phyloP scores from a whole-genome alignment of 2,329 filamentous ascomycete genomes.

The Tolypocladium capitatum region DNA sequence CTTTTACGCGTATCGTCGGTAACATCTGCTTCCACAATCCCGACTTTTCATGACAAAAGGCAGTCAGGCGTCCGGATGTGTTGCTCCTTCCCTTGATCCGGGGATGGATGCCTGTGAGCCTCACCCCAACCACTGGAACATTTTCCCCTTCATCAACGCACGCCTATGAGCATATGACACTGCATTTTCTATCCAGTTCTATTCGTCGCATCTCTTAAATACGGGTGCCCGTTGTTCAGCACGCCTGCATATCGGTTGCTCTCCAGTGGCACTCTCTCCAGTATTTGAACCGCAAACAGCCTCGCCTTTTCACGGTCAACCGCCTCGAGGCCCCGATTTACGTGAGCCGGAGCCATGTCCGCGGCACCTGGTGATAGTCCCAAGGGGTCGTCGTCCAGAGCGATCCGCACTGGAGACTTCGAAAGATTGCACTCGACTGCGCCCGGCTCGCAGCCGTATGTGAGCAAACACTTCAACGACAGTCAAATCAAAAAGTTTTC shows the following conservation, averaged over 20 bases:
- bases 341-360: not conserved
- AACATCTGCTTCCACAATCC: not conserved
- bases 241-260: not conserved
- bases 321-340: not conserved
- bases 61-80: not conserved
- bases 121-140: not conserved
- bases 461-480: not conserved
- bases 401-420: not conserved
- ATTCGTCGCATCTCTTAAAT: not conserved
- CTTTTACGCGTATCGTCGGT: not conserved
- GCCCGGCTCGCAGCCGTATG: not conserved
- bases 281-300: not conserved
- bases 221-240: too few relatives aligned
- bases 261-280: not conserved
- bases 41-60: not conserved
- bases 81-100: not conserved
- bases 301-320: not conserved
- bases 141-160: not conserved
- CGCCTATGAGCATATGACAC: not conserved
- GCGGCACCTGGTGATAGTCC: not conserved
- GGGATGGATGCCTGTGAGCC: not conserved
- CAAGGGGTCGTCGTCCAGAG: not conserved
- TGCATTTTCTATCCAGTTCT: not conserved
- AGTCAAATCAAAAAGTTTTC: conserved; percentile 1
- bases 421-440: not conserved